Conservation (phyloP, 441 rosid genomes). For the Adansonia grandidieri region DNA sequence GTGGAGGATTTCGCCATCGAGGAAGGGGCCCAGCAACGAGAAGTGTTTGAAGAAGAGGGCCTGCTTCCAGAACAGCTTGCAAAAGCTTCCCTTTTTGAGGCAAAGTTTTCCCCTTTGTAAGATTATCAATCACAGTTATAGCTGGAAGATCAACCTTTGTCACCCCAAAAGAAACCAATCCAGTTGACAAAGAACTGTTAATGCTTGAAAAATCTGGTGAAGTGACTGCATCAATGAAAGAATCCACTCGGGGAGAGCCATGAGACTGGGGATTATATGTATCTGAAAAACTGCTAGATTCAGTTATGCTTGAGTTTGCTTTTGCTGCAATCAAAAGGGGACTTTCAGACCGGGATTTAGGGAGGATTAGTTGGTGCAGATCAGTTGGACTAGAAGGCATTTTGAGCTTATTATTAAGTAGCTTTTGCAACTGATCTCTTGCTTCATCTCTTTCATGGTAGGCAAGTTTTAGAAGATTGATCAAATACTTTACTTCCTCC, state of each 20-base stretch:
- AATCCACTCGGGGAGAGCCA: slow-evolving; percentile 68
- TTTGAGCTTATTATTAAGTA: slow-evolving; percentile 42
- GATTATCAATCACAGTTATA: slow-evolving; percentile 49
- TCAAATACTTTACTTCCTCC: slow-evolving; percentile 51
- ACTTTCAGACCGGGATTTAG: slow-evolving; percentile 30
- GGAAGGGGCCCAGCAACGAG: slow-evolving; percentile 88
- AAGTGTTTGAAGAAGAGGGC: slow-evolving; percentile 78
- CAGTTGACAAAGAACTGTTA: slow-evolving; percentile 32
- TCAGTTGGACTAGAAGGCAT: slow-evolving; percentile 35
- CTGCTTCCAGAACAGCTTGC: slow-evolving; percentile 66
- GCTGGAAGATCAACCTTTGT: slow-evolving; percentile 27
- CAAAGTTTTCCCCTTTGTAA: slow-evolving; percentile 53
- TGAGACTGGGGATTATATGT: slow-evolving; percentile 49
- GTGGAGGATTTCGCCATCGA: slow-evolving; percentile 91
- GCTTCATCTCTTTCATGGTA: slow-evolving; percentile 86
- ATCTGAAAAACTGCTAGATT: slow-evolving; percentile 57
- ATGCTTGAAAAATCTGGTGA: slow-evolving; percentile 74
- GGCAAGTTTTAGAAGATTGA: slow-evolving; percentile 56
- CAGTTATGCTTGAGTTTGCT: slow-evolving; percentile 80
- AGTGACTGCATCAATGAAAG: slow-evolving; percentile 67
- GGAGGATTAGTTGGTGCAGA: slow-evolving; percentile 19
- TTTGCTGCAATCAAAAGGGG: slow-evolving; percentile 38
- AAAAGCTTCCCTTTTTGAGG: slow-evolving; percentile 76
- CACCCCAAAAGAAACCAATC: slow-evolving; percentile 28
- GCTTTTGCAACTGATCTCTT: slow-evolving; percentile 55